Evolutionary conservation across 768 basidiomycete species (phyloP).

Genomic region (Boletus eberwhitei): DNA sequence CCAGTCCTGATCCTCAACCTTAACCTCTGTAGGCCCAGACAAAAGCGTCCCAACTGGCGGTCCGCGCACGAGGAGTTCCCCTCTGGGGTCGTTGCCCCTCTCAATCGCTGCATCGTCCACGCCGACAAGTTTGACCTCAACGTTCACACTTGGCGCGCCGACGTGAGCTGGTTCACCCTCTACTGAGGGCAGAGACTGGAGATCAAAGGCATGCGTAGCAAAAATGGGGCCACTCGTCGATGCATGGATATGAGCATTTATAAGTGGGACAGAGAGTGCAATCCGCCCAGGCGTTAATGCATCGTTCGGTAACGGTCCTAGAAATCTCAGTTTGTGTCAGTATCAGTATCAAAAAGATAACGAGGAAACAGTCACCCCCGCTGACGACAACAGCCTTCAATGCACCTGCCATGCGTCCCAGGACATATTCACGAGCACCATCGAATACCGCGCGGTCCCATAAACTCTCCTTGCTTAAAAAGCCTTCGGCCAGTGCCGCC

Average conservation of each 20-base stretch:
- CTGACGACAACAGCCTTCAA: conserved; percentile 69
- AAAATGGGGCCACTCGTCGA: conserved; percentile 74
- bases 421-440: conserved; percentile 52
- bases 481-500: conserved; percentile 66
- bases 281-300: conserved; percentile 62
- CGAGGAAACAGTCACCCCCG: conserved; percentile 50
- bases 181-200: conserved; percentile 63
- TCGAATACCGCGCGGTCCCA: conserved; percentile 83
- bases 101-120: conserved; percentile 67
- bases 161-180: conserved; percentile 42
- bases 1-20: conserved; percentile 43
- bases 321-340: not conserved
- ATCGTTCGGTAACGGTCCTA: conserved; percentile 50
- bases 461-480: conserved; percentile 71
- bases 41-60: conserved; percentile 65
- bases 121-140: conserved; percentile 76
- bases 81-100: conserved; percentile 61
- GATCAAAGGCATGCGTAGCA: conserved; percentile 79
- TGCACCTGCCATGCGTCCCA: conserved; percentile 59
- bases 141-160: conserved; percentile 82
- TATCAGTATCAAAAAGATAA: not conserved
- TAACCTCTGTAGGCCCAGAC: conserved; percentile 30
- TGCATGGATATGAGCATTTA: conserved; percentile 60
- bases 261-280: conserved; percentile 72
- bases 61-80: conserved; percentile 61